Percentiles rank a stretch among this genome's conserved stretches.
phyloP scores from a whole-genome alignment of 1,139 yeast species.

The Spencermartinsiella ligniputridi region DNA sequence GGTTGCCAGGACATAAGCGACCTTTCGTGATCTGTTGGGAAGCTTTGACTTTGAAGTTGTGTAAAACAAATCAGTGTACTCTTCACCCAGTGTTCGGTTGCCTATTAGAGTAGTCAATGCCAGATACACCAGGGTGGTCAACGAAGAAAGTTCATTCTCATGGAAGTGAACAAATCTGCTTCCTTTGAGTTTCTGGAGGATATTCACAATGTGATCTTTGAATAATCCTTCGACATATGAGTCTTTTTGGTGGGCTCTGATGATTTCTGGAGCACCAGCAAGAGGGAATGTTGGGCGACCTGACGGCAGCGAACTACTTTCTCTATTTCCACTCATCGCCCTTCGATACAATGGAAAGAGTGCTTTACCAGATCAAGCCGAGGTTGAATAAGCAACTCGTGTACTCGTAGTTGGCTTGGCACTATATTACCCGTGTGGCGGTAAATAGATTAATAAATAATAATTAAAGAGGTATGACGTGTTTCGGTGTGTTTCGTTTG shows the following conservation, averaged over 20 bases:
- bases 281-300: slow-evolving; percentile 27
- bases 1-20: slow-evolving; percentile 30
- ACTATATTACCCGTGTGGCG: no score
- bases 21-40: slow-evolving; percentile 29
- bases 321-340: not conserved
- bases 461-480: no score
- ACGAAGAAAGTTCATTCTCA: slow-evolving; percentile 57
- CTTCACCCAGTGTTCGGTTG: slow-evolving; percentile 86
- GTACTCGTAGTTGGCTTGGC: not conserved
- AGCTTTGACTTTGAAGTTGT: slow-evolving; percentile 49
- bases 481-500: no score
- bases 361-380: not conserved
- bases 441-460: no score
- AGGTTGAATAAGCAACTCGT: not conserved
- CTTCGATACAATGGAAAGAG: not conserved
- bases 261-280: slow-evolving; percentile 44
- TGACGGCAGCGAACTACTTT: not conserved
- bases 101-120: slow-evolving; percentile 69
- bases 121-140: slow-evolving; percentile 58
- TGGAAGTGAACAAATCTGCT: slow-evolving; percentile 64
- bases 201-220: slow-evolving; percentile 51
- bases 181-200: slow-evolving; percentile 54
- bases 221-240: slow-evolving; percentile 60
- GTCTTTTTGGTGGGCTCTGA: slow-evolving; percentile 82
- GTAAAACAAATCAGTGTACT: slow-evolving; percentile 80